A percentile compares a stretch with the other conserved stretches of the same genome.
Evolutionary conservation across 345 rosid species (phyloP).

Genomic region (Moricandia arvensis): DNA sequence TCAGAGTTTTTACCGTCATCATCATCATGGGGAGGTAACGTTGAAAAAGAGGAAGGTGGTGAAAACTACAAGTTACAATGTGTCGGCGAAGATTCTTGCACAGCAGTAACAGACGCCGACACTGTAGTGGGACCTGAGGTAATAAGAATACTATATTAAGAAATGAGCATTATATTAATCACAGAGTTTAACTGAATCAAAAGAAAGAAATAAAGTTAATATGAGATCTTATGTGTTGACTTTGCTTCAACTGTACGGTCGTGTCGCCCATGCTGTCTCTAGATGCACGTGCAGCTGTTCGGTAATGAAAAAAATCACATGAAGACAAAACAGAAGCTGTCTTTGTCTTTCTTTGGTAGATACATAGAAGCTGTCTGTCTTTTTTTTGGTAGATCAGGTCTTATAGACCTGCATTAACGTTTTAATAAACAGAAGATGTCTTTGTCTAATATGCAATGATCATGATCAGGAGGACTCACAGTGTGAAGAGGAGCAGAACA

Average conservation of each 20-base stretch:
- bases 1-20: too few relatives aligned
- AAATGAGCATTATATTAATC: too few relatives aligned
- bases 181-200: too few relatives aligned
- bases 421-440: too few relatives aligned
- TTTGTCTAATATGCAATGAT: constrained; percentile 17
- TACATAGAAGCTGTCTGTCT: too few relatives aligned
- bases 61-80: constrained; percentile 36
- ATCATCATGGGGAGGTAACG: constrained; percentile 45
- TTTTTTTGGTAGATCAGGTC: neutral
- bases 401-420: neutral
- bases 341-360: constrained; percentile 22
- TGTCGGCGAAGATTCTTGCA: constrained; percentile 55
- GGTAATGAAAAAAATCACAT: neutral
- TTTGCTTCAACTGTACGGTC: constrained; percentile 38
- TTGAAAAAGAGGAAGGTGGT: constrained; percentile 23
- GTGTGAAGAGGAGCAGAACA: constrained; percentile 42
- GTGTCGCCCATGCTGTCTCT: constrained; percentile 10
- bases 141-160: constrained; percentile 28
- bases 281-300: constrained; percentile 22
- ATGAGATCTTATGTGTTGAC: constrained; percentile 35
- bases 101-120: constrained; percentile 33
- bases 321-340: constrained; percentile 20
- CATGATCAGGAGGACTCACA: constrained; percentile 46
- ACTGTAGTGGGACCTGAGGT: constrained; percentile 56
- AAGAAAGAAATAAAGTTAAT: too few relatives aligned